These are phyloP conservation scores for Annona squamosa DNA, from an alignment of 164 flowering plant genomes.

Conservation along the genomic window DNA sequence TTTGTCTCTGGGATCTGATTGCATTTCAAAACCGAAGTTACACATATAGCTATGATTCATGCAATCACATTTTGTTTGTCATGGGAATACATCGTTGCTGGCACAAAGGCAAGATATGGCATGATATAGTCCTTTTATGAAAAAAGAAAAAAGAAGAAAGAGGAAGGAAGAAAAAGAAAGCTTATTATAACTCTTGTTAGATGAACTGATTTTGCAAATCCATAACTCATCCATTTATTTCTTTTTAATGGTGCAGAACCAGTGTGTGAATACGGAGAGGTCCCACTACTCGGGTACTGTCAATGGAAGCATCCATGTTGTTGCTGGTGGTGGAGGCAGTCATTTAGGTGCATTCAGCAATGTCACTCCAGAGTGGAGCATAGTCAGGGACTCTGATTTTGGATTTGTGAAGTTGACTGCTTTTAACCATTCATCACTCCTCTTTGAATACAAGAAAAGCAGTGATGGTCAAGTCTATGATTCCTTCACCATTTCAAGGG, in stretches of 20 bases:
- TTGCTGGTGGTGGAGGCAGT: constrained; percentile 79
- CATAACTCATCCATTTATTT: background rate
- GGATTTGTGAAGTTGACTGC: constrained; percentile 89
- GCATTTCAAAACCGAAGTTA: no score
- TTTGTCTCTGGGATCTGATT: no score
- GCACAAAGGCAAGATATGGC: no score
- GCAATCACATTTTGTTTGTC: no score
- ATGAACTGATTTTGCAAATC: background rate
- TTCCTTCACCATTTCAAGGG: constrained; percentile 76
- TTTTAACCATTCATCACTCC: constrained; percentile 66
- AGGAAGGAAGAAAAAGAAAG: no score
- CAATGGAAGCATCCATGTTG: constrained; percentile 80
- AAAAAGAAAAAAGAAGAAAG: no score
- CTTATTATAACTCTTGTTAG: background rate
- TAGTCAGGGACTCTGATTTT: constrained; percentile 50
- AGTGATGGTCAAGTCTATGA: constrained; percentile 73
- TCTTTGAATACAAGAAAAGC: constrained; percentile 86
- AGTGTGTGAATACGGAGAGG: constrained; percentile 51
- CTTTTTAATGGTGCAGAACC: constrained; percentile 38
- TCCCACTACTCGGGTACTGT: constrained; percentile 49
- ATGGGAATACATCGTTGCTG: no score
- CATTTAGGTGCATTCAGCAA: constrained; percentile 45
- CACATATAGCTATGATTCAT: no score
- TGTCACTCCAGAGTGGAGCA: constrained; percentile 52
- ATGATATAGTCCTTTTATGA: no score